Percentiles rank a stretch among this genome's conserved stretches.
phyloP scores from a whole-genome alignment of 2,329 filamentous ascomycete genomes.

The Saccharata proteae region DNA sequence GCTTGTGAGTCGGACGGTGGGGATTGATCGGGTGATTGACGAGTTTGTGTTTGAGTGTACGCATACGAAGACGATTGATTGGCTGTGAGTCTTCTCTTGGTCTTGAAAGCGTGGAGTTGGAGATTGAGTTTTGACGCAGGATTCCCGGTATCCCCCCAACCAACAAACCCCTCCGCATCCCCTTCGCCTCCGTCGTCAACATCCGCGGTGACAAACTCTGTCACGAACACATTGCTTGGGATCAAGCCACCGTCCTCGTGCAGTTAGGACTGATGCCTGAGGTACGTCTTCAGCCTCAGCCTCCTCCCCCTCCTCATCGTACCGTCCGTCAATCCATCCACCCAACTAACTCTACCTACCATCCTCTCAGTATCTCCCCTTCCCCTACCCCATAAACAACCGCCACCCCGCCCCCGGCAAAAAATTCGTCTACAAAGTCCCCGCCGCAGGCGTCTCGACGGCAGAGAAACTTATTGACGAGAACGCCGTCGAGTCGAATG shows the following conservation, averaged over 20 bases:
- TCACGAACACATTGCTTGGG: conserved; percentile 62
- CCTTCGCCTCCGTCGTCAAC: conserved; percentile 54
- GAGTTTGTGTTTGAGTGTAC: conserved; percentile 22
- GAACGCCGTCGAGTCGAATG: conserved; percentile 40
- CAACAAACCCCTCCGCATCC: conserved; percentile 32
- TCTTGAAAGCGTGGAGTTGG: conserved; percentile 14
- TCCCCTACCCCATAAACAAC: conserved; percentile 42
- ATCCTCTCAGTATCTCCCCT: conserved; percentile 41
- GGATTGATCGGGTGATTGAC: conserved; percentile 51
- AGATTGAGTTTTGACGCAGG: conserved; percentile 5
- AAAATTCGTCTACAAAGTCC: conserved; percentile 47
- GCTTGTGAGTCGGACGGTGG: conserved; percentile 59
- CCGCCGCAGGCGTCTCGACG: conserved; percentile 45
- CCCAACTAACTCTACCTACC: not conserved
- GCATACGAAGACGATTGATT: conserved; percentile 16
- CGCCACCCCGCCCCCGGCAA: conserved; percentile 22
- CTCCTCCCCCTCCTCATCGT: not conserved
- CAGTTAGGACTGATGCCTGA: conserved; percentile 54
- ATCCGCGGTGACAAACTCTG: conserved; percentile 56
- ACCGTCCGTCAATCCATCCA: not conserved
- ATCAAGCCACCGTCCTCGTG: conserved; percentile 49
- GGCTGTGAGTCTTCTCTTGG: conserved; percentile 42
- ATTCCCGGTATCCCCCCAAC: conserved; percentile 24
- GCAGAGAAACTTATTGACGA: conserved; percentile 40
- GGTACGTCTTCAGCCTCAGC: not conserved